phyloP scores from a whole-genome alignment of 768 basidiomycete genomes.

The Psilocybe subaeruginosa region DNA sequence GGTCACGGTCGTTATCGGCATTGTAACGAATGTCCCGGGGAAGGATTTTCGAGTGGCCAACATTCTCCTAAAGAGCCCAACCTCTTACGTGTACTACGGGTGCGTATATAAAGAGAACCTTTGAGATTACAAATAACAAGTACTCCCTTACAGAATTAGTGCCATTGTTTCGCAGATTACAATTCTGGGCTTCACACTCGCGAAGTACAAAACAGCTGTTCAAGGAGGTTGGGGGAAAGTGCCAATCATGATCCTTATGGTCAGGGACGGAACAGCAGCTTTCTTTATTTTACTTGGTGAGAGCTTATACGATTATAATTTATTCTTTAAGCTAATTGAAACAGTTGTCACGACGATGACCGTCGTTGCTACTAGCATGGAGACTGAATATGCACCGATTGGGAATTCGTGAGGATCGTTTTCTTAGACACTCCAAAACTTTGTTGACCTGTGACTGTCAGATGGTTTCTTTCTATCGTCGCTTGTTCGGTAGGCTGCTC shows the following conservation, averaged over 20 bases:
- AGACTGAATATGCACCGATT: constrained; percentile 25
- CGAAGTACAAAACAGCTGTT: constrained; percentile 31
- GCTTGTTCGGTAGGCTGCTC: constrained; percentile 25
- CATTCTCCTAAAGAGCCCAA: constrained; percentile 21
- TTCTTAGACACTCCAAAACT: not conserved
- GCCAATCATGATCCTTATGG: constrained; percentile 36
- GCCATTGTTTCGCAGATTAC: constrained; percentile 33
- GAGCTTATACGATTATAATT: not conserved
- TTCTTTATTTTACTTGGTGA: constrained; percentile 37
- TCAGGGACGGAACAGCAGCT: constrained; percentile 39
- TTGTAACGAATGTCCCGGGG: constrained; percentile 22
- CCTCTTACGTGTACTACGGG: constrained; percentile 32
- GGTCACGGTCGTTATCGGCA: constrained; percentile 21
- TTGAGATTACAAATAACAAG: not conserved
- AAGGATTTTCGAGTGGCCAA: constrained; percentile 20
- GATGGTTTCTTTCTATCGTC: constrained; percentile 33
- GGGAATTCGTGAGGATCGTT: constrained; percentile 26
- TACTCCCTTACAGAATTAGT: constrained; percentile 20
- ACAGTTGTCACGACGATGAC: constrained; percentile 26
- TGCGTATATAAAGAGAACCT: constrained; percentile 5
- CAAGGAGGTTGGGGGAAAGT: constrained; percentile 34
- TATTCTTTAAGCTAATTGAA: not conserved
- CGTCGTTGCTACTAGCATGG: constrained; percentile 21
- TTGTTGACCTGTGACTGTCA: constrained; percentile 6
- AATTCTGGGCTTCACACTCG: constrained; percentile 32